These are phyloP conservation scores for Didymosphaeria variabile DNA, from an alignment of 2,329 filamentous ascomycete genomes.

Conservation along the genomic window DNA sequence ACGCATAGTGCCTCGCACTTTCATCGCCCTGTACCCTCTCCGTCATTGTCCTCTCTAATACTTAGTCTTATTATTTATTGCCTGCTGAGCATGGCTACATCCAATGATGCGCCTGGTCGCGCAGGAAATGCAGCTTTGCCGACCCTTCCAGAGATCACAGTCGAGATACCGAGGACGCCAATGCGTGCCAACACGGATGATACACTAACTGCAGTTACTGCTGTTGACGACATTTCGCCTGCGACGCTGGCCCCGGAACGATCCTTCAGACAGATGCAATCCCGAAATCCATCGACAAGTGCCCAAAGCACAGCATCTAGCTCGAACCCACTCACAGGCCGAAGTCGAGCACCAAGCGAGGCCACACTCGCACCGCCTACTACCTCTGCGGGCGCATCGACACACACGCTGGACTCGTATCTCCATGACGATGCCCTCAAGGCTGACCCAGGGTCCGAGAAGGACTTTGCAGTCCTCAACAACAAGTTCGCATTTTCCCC, in stretches of 20 bases:
- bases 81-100: constrained; percentile 36
- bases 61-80: constrained; percentile 17
- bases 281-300: constrained; percentile 29
- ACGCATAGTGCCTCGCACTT: constrained; percentile 5
- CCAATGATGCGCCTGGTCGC: constrained; percentile 23
- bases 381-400: constrained; percentile 31
- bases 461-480: constrained; percentile 38
- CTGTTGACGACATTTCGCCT: constrained; percentile 30
- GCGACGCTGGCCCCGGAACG: constrained; percentile 33
- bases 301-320: constrained; percentile 26
- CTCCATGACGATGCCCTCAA: constrained; percentile 34
- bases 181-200: constrained; percentile 31
- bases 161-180: constrained; percentile 35
- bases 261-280: constrained; percentile 24
- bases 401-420: constrained; percentile 33
- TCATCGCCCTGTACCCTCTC: not conserved
- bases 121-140: constrained; percentile 26
- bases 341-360: constrained; percentile 35
- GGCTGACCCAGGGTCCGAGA: constrained; percentile 33
- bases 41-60: constrained; percentile 16
- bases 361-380: constrained; percentile 32
- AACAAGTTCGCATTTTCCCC: constrained; percentile 64
- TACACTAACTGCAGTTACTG: constrained; percentile 28
- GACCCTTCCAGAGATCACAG: constrained; percentile 35
- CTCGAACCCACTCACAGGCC: constrained; percentile 19